Base-by-base conservation (phyloP, 495 filamentous ascomycete species). In the Neurospora sublineolata region DNA sequence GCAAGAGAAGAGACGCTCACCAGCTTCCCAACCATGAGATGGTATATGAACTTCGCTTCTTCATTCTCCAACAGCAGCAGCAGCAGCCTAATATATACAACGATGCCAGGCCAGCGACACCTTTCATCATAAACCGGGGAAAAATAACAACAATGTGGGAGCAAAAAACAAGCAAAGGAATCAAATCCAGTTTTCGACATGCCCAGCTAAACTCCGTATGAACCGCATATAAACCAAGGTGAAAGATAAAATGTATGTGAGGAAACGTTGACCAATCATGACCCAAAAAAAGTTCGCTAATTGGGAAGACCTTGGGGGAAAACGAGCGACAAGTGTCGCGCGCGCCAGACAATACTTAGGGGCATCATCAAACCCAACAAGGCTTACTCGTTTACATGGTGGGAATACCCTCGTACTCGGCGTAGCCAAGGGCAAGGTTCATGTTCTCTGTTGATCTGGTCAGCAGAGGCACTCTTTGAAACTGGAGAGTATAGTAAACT, bases 371-470 rank as follows among this genome's bases (percentile, higher is more conserved):
- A 23, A 58, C 11, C 46, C 20, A 4, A 64, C 52, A 64, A 18
- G 52, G 23, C 42, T 64, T 44, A 60, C 30, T 70, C 69, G 33
- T 58, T 77, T 76, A 82, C 80, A 81, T 81, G 67, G 76, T 71
- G 9, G 94, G 93, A 75, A 97, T 97, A 44, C 94, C 94, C 80
- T 97, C 91, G 80, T 93, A 97, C 83, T 97, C 94, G 37, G 87
- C 90, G 83, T 96, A 97, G 67, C 95, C 94, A 38, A 97, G 87
- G 72, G 94, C 92, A 70, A 99, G 85, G 83, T 97, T 97, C 93
- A 97, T 97, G 81, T 97, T 97, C 86, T 97, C 91, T 94, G 79
- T 69, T 44, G n/a, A 9, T 23, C 1, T 67, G 67, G 74, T 81
- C 75, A 78, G 78, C 68, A 71, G 70, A 27, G 10, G n/a, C 0